Evolutionary conservation across 2,329 filamentous ascomycete species (phyloP).

Genomic region (Exophiala sp.): DNA sequence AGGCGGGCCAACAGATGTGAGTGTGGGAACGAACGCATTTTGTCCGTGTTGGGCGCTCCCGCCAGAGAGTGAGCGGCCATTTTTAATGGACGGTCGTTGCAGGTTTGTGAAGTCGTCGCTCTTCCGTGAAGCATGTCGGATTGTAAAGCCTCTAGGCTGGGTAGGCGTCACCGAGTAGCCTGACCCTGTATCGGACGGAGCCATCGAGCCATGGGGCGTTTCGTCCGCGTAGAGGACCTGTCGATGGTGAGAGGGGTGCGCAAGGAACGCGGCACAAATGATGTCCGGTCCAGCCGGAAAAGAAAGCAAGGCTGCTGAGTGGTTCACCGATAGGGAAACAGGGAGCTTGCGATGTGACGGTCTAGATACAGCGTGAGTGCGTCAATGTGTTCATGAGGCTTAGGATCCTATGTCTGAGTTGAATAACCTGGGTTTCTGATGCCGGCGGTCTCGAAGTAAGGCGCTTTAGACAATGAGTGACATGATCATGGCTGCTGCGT

Average conservation of each 20-base stretch:
- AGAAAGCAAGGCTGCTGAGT: background rate
- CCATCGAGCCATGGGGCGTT: slow-evolving; percentile 29
- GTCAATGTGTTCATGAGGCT: background rate
- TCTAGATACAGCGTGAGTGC: background rate
- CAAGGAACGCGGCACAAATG: slow-evolving; percentile 4
- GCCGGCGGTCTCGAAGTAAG: background rate
- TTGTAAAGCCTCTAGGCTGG: slow-evolving; percentile 27
- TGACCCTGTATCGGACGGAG: slow-evolving; percentile 27
- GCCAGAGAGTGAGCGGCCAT: slow-evolving; percentile 53
- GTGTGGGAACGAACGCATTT: slow-evolving; percentile 58
- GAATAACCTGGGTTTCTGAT: background rate
- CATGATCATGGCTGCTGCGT: background rate
- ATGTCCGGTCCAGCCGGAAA: slow-evolving; percentile 5
- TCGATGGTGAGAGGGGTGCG: background rate
- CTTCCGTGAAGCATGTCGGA: slow-evolving; percentile 25
- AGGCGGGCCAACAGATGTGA: slow-evolving; percentile 50
- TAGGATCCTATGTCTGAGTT: background rate
- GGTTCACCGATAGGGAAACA: too few species aligned
- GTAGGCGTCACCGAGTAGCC: slow-evolving; percentile 33
- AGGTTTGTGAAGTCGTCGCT: slow-evolving; percentile 37
- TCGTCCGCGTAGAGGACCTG: slow-evolving; percentile 9
- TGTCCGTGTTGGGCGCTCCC: slow-evolving; percentile 58
- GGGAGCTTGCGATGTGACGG: background rate
- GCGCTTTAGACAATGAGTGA: background rate
- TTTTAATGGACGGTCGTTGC: slow-evolving; percentile 36